phyloP scores from a whole-genome alignment of 2,329 filamentous ascomycete genomes.

The Seiridium unicorne region DNA sequence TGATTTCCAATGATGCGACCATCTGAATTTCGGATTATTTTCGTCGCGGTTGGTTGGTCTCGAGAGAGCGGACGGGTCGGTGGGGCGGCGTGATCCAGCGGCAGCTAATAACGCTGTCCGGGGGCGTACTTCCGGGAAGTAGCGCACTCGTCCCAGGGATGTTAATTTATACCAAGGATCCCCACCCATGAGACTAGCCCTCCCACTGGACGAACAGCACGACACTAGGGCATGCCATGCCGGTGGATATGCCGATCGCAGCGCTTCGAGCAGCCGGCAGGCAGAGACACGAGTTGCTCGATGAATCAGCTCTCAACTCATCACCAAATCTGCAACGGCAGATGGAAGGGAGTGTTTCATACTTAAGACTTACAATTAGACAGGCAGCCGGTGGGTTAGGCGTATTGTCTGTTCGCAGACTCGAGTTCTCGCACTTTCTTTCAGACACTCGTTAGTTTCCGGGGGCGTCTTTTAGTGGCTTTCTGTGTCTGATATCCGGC shows the following conservation, averaged over 20 bases:
- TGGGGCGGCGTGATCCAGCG: too few relatives aligned
- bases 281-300: neutral
- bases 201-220: neutral
- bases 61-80: too few relatives aligned
- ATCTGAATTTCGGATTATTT: neutral
- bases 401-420: neutral
- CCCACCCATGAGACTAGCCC: neutral
- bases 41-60: too few relatives aligned
- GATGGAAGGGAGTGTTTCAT: neutral
- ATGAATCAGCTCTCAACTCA: neutral
- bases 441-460: neutral
- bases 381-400: neutral
- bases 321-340: neutral
- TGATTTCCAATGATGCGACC: neutral
- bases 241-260: neutral
- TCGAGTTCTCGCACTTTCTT: neutral
- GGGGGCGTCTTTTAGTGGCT: neutral
- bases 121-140: neutral
- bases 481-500: neutral
- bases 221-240: neutral
- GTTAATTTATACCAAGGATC: neutral
- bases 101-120: neutral
- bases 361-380: neutral
- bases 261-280: conserved; percentile 1
- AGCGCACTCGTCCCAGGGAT: neutral